Evolutionary conservation across 805 yeast genomes (phyloP).

Genomic region (Komagataella phaffii): DNA sequence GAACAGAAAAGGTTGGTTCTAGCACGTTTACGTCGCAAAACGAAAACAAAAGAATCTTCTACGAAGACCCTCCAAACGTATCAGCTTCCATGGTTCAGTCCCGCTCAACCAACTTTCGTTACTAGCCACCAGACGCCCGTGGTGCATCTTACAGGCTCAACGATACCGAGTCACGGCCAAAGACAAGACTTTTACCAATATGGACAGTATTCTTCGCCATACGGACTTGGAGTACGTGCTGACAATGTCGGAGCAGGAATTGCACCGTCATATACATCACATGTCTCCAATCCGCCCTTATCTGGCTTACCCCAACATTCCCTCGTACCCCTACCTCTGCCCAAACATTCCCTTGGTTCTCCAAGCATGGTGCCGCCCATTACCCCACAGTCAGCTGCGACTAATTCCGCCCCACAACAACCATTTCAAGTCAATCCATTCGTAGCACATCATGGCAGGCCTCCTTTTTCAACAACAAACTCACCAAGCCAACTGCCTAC

Average conservation of each 20-base stretch:
- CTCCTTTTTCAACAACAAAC: neutral
- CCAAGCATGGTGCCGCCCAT: neutral
- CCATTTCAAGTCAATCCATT: neutral
- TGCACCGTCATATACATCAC: neutral
- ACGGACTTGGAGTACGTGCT: slow-evolving; percentile 1
- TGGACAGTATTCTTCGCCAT: slow-evolving; percentile 31
- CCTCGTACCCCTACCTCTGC: neutral
- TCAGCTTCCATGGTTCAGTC: neutral
- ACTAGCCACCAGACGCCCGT: neutral
- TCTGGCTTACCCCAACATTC: neutral
- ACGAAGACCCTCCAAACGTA: neutral
- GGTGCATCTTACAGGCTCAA: neutral
- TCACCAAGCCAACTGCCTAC: neutral
- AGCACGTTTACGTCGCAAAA: neutral
- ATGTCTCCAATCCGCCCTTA: neutral
- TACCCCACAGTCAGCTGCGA: neutral
- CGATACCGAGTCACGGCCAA: neutral
- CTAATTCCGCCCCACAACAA: neutral
- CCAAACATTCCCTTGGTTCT: neutral
- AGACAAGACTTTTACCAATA: slow-evolving; percentile 20
- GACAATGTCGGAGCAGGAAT: neutral
- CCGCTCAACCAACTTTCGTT: neutral
- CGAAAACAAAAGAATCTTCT: neutral
- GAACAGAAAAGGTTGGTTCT: neutral
- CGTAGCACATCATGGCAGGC: neutral